Percentiles rank a stretch among this genome's conserved stretches.
Evolutionary conservation across 768 basidiomycete species (phyloP).

Genomic region (Lyophyllum semitale): DNA sequence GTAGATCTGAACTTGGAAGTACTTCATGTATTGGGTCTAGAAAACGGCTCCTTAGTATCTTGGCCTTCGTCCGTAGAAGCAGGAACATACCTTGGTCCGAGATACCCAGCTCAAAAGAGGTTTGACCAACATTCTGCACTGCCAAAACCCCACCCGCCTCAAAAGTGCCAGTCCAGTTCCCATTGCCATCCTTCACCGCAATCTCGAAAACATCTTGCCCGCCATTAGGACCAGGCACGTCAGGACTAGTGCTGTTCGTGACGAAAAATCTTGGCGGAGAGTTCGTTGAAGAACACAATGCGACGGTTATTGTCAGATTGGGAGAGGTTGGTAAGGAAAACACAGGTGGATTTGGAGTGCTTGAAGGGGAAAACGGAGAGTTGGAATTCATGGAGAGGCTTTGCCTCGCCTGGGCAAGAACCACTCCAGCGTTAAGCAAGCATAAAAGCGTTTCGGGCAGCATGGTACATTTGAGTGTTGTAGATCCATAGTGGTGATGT

Average conservation of each 20-base stretch:
- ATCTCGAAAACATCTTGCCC: conserved; percentile 51
- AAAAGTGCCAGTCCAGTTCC: conserved; percentile 51
- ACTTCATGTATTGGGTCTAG: conserved; percentile 52
- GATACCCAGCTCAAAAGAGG: conserved; percentile 60
- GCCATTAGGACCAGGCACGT: conserved; percentile 37
- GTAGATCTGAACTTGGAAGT: conserved; percentile 34
- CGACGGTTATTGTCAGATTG: conserved; percentile 47
- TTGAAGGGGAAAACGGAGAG: conserved; percentile 30
- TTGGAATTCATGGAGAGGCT: conserved; percentile 37
- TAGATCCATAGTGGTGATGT: not conserved
- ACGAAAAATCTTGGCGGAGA: conserved; percentile 58
- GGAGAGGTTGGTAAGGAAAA: conserved; percentile 42
- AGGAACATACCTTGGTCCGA: conserved; percentile 42
- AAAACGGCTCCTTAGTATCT: not conserved
- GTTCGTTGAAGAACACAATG: conserved; percentile 41
- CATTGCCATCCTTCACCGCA: conserved; percentile 45
- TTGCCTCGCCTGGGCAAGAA: conserved; percentile 31
- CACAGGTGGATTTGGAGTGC: conserved; percentile 33
- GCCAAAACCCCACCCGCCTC: conserved; percentile 52
- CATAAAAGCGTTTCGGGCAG: conserved; percentile 37
- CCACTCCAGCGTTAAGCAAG: conserved; percentile 31
- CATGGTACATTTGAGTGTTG: too few relatives aligned
- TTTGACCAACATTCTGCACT: conserved; percentile 38
- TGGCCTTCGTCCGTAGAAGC: not conserved
- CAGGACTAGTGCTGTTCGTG: conserved; percentile 45